Evolutionary conservation across 2,329 filamentous ascomycete genomes (phyloP), one percentile per base, ranked within the genome.

Genomic region (Pestalotiopsis sp.): DNA sequence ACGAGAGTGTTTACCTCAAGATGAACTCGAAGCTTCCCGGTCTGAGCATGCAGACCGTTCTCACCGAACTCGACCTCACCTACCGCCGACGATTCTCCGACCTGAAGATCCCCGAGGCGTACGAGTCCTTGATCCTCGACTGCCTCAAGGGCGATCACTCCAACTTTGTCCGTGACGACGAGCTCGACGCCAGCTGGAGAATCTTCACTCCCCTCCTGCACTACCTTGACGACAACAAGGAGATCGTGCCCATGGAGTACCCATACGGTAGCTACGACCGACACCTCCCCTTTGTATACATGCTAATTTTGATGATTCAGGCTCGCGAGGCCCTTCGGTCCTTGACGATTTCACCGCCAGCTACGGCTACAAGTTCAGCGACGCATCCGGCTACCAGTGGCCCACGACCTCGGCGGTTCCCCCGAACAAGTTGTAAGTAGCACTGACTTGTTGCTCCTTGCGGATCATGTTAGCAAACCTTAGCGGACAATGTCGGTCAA

Each of bases 1-100:
- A 99, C 85, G 96, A 99, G 88, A 97, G 93, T 80, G 95, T 99
- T 74, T 99, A 99, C 86, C 97, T 98, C 83, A 99, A 99, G 91
- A 99, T 99, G 96, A 99, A 99, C 91, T 98, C 95, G 38, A 99
- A 99, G 88, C 88, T 99, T 69, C 97, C 96, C 23, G 96, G 96
- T 76, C 87, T 99, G 77, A 98, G 94, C 86, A 99, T 98, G 95
- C 96, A 99, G 87, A 99, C 96, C 13, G 96, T 98, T 52, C 93
- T 98, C 75, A 99, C 96, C 70, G 96, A 99, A 86, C 92, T 99
- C 70, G 96, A 99, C 79, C 90, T 99, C 74, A 99, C 97, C 72
- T 99, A 99, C 87, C 91, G 97, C 80, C 92, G 96, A 82, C 93
- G 97, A 75, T 99, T 99, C 90, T 98, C 96, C 20, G 96, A 99